A percentile compares a stretch with the other conserved stretches of the same genome.
Conservation (phyloP, 2,329 filamentous ascomycete genomes). For the Neonectria neomacrospora region DNA sequence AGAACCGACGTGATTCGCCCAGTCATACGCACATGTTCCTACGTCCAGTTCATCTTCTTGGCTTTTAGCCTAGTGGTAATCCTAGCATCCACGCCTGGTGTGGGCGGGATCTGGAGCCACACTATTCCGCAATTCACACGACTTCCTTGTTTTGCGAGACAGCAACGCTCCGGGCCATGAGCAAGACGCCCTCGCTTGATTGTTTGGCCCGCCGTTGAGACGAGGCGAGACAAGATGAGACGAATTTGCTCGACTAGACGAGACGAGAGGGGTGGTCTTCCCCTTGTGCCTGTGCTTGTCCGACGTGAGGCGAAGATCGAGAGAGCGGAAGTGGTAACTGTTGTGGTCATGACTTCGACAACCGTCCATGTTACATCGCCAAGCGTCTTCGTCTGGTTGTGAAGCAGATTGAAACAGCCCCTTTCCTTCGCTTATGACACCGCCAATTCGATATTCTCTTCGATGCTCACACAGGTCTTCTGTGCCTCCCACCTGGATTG, state of each 20-base stretch:
- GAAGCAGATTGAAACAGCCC: neutral
- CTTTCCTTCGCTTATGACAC: neutral
- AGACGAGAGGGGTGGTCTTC: neutral
- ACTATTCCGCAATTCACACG: neutral
- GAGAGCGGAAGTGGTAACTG: neutral
- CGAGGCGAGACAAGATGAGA: neutral
- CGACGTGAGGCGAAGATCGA: constrained; percentile 4
- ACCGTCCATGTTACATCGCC: neutral
- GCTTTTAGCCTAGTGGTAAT: neutral
- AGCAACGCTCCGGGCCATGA: neutral
- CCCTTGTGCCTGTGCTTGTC: neutral
- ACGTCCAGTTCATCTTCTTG: constrained; percentile 9
- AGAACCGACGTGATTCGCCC: constrained; percentile 13
- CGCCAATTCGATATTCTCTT: neutral
- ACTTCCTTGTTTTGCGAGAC: constrained; percentile 5
- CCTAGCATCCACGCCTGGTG: neutral
- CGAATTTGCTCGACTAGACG: no score
- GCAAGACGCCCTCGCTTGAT: neutral
- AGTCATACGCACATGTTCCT: neutral
- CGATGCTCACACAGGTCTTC: neutral
- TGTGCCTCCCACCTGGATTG: neutral
- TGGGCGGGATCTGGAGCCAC: neutral
- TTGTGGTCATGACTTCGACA: neutral
- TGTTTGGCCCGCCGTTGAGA: neutral
- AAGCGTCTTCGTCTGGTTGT: neutral